Evolutionary conservation across 768 basidiomycete genomes (phyloP).

Genomic region (Panaeolus cyanescens): DNA sequence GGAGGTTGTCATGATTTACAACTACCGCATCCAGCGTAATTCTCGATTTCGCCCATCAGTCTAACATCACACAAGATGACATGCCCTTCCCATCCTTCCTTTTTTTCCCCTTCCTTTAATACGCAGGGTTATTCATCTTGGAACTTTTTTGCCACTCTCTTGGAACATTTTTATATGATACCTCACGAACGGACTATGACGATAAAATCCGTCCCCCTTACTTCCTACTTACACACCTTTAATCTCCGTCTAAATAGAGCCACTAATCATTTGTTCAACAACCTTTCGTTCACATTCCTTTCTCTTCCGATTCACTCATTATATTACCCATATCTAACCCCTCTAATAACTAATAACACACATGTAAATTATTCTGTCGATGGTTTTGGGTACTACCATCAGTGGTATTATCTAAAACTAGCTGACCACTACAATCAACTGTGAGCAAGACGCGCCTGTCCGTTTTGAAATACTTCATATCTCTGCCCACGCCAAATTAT

Average conservation of each 20-base stretch:
- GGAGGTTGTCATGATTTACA: slow-evolving; percentile 60
- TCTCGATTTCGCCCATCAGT: slow-evolving; percentile 17
- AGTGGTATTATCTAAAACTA: not conserved
- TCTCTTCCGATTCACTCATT: not conserved
- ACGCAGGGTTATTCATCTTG: not conserved
- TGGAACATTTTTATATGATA: not conserved
- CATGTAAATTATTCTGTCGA: not conserved
- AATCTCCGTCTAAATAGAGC: not conserved
- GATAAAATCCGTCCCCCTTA: slow-evolving; percentile 1
- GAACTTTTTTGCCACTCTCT: not conserved
- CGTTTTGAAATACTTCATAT: slow-evolving; percentile 76
- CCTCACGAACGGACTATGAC: slow-evolving; percentile 1
- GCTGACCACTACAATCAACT: not conserved
- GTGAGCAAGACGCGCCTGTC: slow-evolving; percentile 49
- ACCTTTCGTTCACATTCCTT: not conserved
- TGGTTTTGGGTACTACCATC: not conserved
- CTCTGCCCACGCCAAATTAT: slow-evolving; percentile 86
- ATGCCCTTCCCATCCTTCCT: not conserved
- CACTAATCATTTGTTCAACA: not conserved
- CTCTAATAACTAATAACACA: not conserved
- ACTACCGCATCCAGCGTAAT: slow-evolving; percentile 41
- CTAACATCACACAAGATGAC: not conserved
- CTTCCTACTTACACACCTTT: not conserved
- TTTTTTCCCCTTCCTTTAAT: not conserved
- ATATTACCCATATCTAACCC: not conserved